Evolutionary conservation across 2,329 filamentous ascomycete genomes (phyloP), one percentile per base, ranked within the genome.

Genomic region (Colletotrichum sp.): DNA sequence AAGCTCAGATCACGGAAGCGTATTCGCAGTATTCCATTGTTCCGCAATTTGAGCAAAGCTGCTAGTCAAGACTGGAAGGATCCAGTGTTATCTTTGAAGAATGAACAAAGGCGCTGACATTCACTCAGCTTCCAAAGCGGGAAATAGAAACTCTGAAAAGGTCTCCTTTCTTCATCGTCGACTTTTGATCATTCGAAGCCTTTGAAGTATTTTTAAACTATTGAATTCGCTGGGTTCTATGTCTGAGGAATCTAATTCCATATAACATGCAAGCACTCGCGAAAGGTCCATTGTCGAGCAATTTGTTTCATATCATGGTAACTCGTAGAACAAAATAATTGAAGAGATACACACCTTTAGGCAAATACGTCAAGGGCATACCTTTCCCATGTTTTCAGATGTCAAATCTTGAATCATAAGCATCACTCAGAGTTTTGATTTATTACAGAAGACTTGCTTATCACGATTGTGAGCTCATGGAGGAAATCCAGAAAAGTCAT

Each of bases 21-120:
- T 52, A 52, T 52, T 52, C 43, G 43, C 43, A 52, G n/a, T 52
- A 21, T 52, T 52, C 43, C 6, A 52, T 52, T 52, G n/a, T 52
- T 52, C 43, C 12, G n/a, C 18, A 21, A 2, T 52, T 52, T 6
- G n/a, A 52, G 43, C 43, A 21, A 52, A 21, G n/a, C 43, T 5
- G 10, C 3, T 2, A 21, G 43, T 13, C 6, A 21, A 52, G 10
- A 52, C 43, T 52, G 43, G 43, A n/a, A 52, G 43, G n/a, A 52
- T 10, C 43, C 10, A 52, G n/a, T 7, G 3, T 13, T 8, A 13
- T 52, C 43, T 52, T 52, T 52, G 43, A 21, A 52, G n/a, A 12
- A 13, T 8, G 43, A 21, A 52, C 43, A 52, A 52, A 52, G 6
- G 12, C 10, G 43, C 18, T 21, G 10, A 4, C 43, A 21, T 52